Percentiles rank a stretch among this genome's conserved stretches.
These are phyloP conservation scores for Pythium apleroticum DNA, from an alignment of 352 stramenopile species.

Conservation along the genomic window DNA sequence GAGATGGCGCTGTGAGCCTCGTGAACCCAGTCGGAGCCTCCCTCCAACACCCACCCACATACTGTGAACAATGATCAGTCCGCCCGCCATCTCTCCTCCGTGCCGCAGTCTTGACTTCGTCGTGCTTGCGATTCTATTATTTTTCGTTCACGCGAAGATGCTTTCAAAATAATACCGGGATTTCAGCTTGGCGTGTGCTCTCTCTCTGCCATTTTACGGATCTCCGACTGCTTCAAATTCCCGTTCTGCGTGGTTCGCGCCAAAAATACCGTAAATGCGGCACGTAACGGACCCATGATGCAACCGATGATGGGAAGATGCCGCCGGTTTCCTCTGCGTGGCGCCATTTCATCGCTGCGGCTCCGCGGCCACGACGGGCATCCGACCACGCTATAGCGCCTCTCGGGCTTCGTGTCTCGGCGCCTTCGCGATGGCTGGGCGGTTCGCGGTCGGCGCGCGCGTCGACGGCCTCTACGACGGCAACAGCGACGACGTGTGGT, in stretches of 20 bases:
- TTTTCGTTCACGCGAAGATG: background rate
- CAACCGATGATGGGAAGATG: slow-evolving; percentile 6
- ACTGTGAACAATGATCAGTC: slow-evolving; percentile 1
- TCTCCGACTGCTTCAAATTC: slow-evolving; percentile 1
- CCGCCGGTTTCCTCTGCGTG: background rate
- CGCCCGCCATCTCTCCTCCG: background rate
- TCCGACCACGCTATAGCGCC: background rate
- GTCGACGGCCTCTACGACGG: slow-evolving; percentile 83
- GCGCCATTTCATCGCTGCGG: background rate
- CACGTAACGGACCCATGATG: background rate
- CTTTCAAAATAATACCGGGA: slow-evolving; percentile 1
- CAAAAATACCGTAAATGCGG: slow-evolving; percentile 1
- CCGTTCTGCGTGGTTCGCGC: background rate
- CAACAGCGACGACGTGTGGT: slow-evolving; percentile 81
- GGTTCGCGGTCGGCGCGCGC: slow-evolving; percentile 46
- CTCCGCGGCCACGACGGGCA: background rate
- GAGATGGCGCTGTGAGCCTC: slow-evolving; percentile 17
- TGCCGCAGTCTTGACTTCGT: background rate
- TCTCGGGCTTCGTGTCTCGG: background rate
- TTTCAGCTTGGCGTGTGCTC: too few relatives aligned
- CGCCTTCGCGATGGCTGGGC: slow-evolving; percentile 13
- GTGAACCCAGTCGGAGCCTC: background rate
- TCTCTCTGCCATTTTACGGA: background rate
- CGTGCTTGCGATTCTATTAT: background rate
- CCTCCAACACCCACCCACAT: background rate